These are phyloP conservation scores for Ogataea methanolica DNA, from an alignment of 805 yeast species.

Conservation along the genomic window DNA sequence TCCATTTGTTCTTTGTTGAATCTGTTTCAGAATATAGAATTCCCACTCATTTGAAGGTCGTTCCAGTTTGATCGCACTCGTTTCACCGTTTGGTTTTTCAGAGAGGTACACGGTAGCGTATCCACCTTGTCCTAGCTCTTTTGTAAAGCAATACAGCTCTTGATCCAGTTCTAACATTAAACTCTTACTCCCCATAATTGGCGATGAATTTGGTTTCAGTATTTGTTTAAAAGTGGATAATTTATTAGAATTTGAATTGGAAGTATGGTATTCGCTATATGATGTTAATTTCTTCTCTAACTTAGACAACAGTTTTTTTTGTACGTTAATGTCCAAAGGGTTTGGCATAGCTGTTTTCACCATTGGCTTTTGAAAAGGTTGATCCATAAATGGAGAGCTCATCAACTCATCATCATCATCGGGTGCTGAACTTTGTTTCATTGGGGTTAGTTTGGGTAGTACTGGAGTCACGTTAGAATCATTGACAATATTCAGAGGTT, in stretches of 20 bases:
- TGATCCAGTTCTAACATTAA: slow-evolving; percentile 42
- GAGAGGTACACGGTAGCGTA: slow-evolving; percentile 72
- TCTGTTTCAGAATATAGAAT: slow-evolving; percentile 61
- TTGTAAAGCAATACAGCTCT: slow-evolving; percentile 43
- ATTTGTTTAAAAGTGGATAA: slow-evolving; percentile 11
- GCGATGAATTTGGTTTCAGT: slow-evolving; percentile 15
- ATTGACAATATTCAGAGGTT: slow-evolving; percentile 3
- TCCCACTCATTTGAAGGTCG: slow-evolving; percentile 76
- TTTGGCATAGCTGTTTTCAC: slow-evolving; percentile 17
- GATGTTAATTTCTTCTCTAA: slow-evolving; percentile 21
- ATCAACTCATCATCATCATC: slow-evolving; percentile 17
- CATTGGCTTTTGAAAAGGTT: slow-evolving; percentile 12
- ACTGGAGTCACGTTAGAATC: background rate
- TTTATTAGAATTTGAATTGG: slow-evolving; percentile 8
- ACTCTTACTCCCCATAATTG: slow-evolving; percentile 28
- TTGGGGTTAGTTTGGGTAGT: slow-evolving; percentile 22
- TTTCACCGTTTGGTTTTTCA: slow-evolving; percentile 50
- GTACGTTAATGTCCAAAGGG: slow-evolving; percentile 40
- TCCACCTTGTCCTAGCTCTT: slow-evolving; percentile 75
- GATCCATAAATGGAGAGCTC: slow-evolving; percentile 47
- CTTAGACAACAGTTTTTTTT: slow-evolving; percentile 34
- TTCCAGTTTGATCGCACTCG: slow-evolving; percentile 70
- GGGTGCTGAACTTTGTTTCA: slow-evolving; percentile 11
- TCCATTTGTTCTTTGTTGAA: slow-evolving; percentile 36
- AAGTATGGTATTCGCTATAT: slow-evolving; percentile 26